A percentile compares a stretch with the other conserved stretches of the same genome.
phyloP scores from a whole-genome alignment of 768 basidiomycete genomes.

The Neoboletus subvelutipes region DNA sequence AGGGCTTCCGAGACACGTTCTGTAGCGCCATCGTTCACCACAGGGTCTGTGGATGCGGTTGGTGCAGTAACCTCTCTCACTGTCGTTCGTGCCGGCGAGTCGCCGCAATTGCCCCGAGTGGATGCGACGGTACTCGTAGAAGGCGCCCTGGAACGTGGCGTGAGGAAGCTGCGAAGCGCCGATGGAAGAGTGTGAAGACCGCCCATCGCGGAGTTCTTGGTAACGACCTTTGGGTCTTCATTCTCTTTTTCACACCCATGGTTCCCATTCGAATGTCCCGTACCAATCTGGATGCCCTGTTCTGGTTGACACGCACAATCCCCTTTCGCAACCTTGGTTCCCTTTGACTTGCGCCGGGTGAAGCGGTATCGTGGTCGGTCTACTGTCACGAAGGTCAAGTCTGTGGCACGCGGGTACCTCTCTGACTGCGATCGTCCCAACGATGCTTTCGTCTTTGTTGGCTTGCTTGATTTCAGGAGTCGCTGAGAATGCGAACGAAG shows the following conservation, averaged over 20 bases:
- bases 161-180: constrained; percentile 9
- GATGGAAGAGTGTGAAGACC: constrained; percentile 6
- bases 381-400: constrained; percentile 25
- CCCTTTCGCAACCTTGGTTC: neutral
- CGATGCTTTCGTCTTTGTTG: neutral
- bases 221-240: neutral
- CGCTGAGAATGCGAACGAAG: constrained; percentile 30
- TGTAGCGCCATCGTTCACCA: constrained; percentile 1
- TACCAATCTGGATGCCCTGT: neutral
- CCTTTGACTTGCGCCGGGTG: constrained; percentile 12
- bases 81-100: neutral
- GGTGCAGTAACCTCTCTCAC: neutral
- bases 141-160: constrained; percentile 16
- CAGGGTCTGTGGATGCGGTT: neutral
- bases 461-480: neutral
- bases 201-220: neutral
- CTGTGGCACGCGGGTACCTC: constrained; percentile 18
- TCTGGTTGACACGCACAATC: neutral
- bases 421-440: constrained; percentile 29
- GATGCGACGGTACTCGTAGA: constrained; percentile 26
- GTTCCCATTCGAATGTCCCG: neutral
- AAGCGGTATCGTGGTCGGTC: constrained; percentile 23
- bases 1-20: constrained; percentile 21
- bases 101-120: neutral
- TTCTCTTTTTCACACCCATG: constrained; percentile 5